Conservation (phyloP, 2,329 filamentous ascomycete species). For the Aureobasidium melanogenum region DNA sequence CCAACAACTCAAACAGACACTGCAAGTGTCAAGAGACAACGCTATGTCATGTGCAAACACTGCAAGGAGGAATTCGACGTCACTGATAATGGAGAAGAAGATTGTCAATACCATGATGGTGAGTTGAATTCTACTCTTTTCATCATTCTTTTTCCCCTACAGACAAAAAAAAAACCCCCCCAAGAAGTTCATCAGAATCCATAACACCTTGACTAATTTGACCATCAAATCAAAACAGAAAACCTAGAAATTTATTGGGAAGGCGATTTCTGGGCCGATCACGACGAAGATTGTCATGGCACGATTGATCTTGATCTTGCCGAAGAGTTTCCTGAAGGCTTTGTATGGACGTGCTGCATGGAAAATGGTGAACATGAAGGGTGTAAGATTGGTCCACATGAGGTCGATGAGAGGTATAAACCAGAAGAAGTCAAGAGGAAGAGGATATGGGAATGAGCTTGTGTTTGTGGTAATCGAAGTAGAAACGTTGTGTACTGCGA, state of each 20-base stretch:
- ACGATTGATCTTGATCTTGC: conserved; percentile 19
- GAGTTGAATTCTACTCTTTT: too few relatives aligned
- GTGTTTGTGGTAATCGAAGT: too few relatives aligned
- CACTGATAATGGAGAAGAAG: conserved; percentile 14
- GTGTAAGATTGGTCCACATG: not conserved
- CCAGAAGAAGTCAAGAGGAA: not conserved
- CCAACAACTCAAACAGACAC: not conserved
- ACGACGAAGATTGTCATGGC: conserved; percentile 23
- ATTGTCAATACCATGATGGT: conserved; percentile 17
- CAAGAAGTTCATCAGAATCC: too few relatives aligned
- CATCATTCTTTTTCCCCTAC: too few relatives aligned
- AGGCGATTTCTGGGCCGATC: conserved; percentile 22
- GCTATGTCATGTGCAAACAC: conserved; percentile 15
- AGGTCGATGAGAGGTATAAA: not conserved
- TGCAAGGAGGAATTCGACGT: conserved; percentile 21
- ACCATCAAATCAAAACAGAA: too few relatives aligned
- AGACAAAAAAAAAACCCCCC: too few relatives aligned
- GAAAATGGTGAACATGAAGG: conserved; percentile 10
- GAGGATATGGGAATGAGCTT: not conserved
- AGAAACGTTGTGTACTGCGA: too few relatives aligned
- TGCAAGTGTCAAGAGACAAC: not conserved
- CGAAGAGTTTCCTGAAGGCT: conserved; percentile 21
- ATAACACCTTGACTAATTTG: too few relatives aligned
- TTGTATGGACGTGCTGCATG: conserved; percentile 25
- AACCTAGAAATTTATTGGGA: conserved; percentile 18